phyloP scores from a whole-genome alignment of 352 stramenopile genomes.

The Globisporangium perplexum region DNA sequence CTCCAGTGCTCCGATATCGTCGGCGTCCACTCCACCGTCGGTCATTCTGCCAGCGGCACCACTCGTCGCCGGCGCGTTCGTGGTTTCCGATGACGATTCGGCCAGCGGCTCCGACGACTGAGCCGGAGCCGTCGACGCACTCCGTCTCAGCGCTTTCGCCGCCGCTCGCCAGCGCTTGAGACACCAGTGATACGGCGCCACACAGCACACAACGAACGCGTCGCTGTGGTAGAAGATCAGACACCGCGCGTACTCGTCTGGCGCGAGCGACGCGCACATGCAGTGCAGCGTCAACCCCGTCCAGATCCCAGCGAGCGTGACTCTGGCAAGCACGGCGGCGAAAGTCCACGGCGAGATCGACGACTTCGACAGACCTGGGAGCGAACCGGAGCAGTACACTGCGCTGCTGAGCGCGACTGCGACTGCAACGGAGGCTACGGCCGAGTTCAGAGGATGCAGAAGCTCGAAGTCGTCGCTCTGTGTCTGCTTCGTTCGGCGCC shows the following conservation, averaged over 20 bases:
- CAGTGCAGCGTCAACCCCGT: conserved; percentile 7
- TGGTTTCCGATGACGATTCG: background rate
- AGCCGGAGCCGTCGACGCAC: background rate
- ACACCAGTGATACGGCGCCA: background rate
- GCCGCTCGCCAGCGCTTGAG: background rate
- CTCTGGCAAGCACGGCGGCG: background rate
- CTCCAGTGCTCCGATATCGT: background rate
- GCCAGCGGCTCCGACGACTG: background rate
- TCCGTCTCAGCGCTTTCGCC: background rate
- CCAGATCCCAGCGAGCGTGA: conserved; percentile 4
- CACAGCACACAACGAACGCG: conserved; percentile 4
- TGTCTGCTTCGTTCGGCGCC: background rate
- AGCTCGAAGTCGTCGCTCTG: background rate
- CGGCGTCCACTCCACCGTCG: no score
- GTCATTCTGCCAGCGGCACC: background rate
- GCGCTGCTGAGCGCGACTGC: background rate
- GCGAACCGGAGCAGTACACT: background rate
- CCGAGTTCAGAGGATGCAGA: conserved; percentile 6
- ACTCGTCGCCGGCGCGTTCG: no score
- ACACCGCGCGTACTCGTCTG: conserved; percentile 8
- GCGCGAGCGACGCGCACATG: conserved; percentile 8
- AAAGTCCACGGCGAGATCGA: conserved; percentile 1
- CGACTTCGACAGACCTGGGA: background rate
- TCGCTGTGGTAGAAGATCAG: conserved; percentile 10
- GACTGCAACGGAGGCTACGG: background rate